A percentile compares a stretch with the other conserved stretches of the same genome.
These are phyloP conservation scores for Paulownia fortunei DNA, from an alignment of 257 asterid genomes.

Conservation along the genomic window DNA sequence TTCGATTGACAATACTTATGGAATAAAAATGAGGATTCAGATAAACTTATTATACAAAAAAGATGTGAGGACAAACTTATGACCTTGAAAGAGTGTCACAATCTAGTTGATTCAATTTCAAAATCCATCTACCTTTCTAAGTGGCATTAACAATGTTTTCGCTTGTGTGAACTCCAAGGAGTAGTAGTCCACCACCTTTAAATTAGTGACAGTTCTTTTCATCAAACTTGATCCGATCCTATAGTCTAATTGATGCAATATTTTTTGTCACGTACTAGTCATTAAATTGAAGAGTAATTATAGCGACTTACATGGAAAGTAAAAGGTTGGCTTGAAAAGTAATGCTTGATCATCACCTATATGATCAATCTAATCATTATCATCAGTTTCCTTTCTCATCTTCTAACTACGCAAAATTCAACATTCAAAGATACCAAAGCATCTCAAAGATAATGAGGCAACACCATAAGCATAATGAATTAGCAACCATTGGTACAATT, in stretches of 20 bases:
- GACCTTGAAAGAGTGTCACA: constrained; percentile 7
- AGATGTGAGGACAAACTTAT: constrained; percentile 9
- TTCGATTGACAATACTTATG: neutral
- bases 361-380: constrained; percentile 33
- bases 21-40: neutral
- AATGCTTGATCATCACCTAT: neutral
- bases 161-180: constrained; percentile 30
- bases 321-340: constrained; percentile 23
- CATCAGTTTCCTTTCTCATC: constrained; percentile 15
- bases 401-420: constrained; percentile 23
- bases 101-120: neutral
- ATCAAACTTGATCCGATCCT: constrained; percentile 5
- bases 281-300: constrained; percentile 15
- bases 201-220: neutral
- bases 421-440: constrained; percentile 37
- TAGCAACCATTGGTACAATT: neutral
- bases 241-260: neutral
- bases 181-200: neutral
- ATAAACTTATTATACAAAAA: neutral
- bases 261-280: neutral
- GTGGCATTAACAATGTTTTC: constrained; percentile 16
- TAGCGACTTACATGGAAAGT: constrained; percentile 22
- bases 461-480: neutral
- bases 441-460: constrained; percentile 28
- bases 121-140: neutral